Evolutionary conservation across 257 asterid genomes (phyloP).

Genomic region (Asclepias syriaca): DNA sequence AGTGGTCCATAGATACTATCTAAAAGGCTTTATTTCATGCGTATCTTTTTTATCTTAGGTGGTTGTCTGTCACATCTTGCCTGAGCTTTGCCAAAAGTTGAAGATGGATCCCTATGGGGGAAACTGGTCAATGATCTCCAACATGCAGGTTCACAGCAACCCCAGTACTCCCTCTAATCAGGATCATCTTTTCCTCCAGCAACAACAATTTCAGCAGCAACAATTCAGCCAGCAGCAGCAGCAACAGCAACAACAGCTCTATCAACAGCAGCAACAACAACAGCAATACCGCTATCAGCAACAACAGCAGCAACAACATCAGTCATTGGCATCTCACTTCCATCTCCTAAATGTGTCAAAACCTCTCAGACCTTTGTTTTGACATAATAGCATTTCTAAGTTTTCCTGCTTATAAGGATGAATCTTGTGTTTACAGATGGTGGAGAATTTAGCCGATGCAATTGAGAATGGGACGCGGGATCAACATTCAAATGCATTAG

Average conservation of each 20-base stretch:
- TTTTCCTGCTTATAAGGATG: neutral
- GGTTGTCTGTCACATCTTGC: neutral
- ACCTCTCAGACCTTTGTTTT: neutral
- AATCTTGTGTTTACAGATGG: slow-evolving; percentile 38
- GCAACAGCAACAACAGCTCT: slow-evolving; percentile 51
- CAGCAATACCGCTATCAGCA: slow-evolving; percentile 9
- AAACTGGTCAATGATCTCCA: slow-evolving; percentile 79
- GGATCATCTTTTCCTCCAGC: slow-evolving; percentile 61
- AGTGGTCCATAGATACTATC: neutral
- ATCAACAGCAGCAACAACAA: slow-evolving; percentile 43
- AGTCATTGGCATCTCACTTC: slow-evolving; percentile 78
- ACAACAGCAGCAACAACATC: slow-evolving; percentile 34
- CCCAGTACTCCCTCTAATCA: slow-evolving; percentile 80
- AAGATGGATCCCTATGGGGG: slow-evolving; percentile 70
- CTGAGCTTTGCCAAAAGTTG: neutral
- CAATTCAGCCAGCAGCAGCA: slow-evolving; percentile 29
- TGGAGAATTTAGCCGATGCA: slow-evolving; percentile 82
- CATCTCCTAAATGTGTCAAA: slow-evolving; percentile 55
- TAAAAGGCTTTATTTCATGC: neutral
- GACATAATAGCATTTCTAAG: neutral
- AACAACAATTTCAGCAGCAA: slow-evolving; percentile 57
- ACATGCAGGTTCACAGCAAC: slow-evolving; percentile 66
- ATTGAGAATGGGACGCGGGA: slow-evolving; percentile 82
- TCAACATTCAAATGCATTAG: slow-evolving; percentile 92
- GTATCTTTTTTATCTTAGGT: neutral